Evolutionary conservation across 768 basidiomycete genomes (phyloP), one percentile per base, ranked within the genome.

Genomic region (Grammothele lineata): DNA sequence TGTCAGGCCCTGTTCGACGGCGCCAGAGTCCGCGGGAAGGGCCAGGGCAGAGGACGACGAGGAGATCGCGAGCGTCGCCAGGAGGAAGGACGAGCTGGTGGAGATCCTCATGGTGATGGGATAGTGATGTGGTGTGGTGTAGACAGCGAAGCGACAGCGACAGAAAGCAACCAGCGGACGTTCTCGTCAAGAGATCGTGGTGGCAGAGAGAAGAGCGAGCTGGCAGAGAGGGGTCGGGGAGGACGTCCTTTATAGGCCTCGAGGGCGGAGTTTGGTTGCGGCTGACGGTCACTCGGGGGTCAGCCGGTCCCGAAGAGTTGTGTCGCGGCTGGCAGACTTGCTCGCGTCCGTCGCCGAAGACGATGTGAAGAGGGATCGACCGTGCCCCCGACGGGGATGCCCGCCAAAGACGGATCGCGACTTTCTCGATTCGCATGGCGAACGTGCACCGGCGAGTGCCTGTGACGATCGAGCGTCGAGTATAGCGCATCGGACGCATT

Each of bases 41-140:
- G 66, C 66, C 36, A 67, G 46, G 27, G 51, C 51, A 24, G 57
- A 55, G 1, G 63, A 51, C n/a, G 66, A 63, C 0, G 64, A 61
- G 3, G 60, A 55, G 27, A 58, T 48, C 15, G 63, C 66, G 37
- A 67, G 56, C 15, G 62, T 55, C 7, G 63, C 64, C 33, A 67
- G 48, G 44, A 67, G 14, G 35, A 67, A 34, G n/a, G 66, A 66
- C 37, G 65, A 66, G 57, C 64, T 63, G 33, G 62, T 45, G 2
- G 62, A 55, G 40, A 66, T 37, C 45, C 53, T 62, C 66, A 67
- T 67, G 50, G 34, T 46, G 51, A 43, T 48, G 42, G 40, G 45
- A 17, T 37, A 50, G 56, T 48, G 43, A n/a, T n/a, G n/a, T n/a
- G n/a, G 17, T n/a, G n/a, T 42, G 40, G 34, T 40, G 27, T 42